Conservation (phyloP, 257 asterid genomes). For the Oldenlandia corymbosa region DNA sequence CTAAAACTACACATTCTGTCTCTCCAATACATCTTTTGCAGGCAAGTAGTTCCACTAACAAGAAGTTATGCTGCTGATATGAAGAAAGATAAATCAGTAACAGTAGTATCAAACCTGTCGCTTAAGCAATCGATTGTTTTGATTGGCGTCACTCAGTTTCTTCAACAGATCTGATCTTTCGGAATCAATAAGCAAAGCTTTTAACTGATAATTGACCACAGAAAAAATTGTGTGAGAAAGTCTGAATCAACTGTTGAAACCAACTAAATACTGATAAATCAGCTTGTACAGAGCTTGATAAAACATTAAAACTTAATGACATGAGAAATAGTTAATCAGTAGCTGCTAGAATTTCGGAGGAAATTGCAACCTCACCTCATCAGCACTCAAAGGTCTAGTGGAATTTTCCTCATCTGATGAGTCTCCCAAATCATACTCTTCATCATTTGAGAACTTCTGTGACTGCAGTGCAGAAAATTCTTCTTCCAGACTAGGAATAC, state of each 20-base stretch:
- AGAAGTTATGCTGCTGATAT: not conserved
- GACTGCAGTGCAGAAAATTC: slow-evolving; percentile 42
- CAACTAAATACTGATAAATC: not conserved
- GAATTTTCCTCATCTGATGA: slow-evolving; percentile 23
- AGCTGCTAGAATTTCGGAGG: not conserved
- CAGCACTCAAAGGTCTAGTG: slow-evolving; percentile 33
- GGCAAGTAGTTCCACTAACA: not conserved
- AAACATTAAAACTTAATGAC: not conserved
- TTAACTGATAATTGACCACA: slow-evolving; percentile 44
- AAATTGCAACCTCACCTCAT: slow-evolving; percentile 42
- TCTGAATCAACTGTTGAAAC: not conserved
- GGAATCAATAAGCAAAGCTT: slow-evolving; percentile 59
- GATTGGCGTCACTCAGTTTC: slow-evolving; percentile 93
- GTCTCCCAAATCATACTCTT: slow-evolving; percentile 23
- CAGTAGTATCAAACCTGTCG: slow-evolving; percentile 54
- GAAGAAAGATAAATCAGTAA: slow-evolving; percentile 6
- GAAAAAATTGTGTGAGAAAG: slow-evolving; percentile 6
- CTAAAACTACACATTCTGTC: not conserved
- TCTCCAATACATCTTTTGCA: not conserved
- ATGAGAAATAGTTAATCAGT: not conserved
- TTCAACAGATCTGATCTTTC: slow-evolving; percentile 63
- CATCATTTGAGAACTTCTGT: slow-evolving; percentile 21
- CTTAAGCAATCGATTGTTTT: slow-evolving; percentile 66
- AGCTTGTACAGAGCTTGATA: not conserved
- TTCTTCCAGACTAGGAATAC: slow-evolving; percentile 46